Base-by-base conservation (phyloP, 2,329 filamentous ascomycete species). In the Phialophora expanda region DNA sequence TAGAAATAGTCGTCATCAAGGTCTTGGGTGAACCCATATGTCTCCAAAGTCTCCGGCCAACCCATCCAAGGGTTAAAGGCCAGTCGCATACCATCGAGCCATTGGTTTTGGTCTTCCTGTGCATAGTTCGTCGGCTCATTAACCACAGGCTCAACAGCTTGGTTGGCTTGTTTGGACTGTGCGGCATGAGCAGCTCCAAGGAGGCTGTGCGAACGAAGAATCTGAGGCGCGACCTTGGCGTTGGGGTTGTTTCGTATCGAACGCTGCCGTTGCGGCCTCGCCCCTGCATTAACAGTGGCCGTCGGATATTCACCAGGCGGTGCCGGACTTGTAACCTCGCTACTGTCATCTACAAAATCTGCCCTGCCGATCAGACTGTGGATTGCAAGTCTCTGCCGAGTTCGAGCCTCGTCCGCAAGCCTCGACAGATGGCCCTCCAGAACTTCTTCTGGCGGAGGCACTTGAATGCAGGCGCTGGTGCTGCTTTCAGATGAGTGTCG, bases 21-120 rank as follows among this genome's bases (percentile, higher is more conserved):
- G 55, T 63, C 65, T 54, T 66, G 61, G 22, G 65, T 59, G 46
- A 66, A 64, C 22, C 61, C 62, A 56, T 67, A 67, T 28, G 59
- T 63, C 34, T 66, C 59, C 48, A 65, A 17, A 17, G 63, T 65
- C 34, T 68, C 62, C 22, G 62, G 55, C 51, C 58, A 66, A 12
- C 66, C 66, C 66, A 67, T 65, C 66, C 66, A 67, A 28, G 66
- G 66, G 46, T 67, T 65, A 48, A 62, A 65, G 9, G 58, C 62
- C 26, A 67, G 32, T 11, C 62, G 62, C 66, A 67, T 67, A 3
- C 55, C 62, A 38, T 67, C 62, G 46, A 58, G 55, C 59, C 57
- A 62, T 48, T 67, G 61, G 28, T 56, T 51, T 3, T 55, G 58
- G 34, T 55, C 54, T 32, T 62, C 53, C 34, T 57, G 54, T 14